These are phyloP conservation scores for Apophysomyces sp. DNA, from an alignment of 371 early-diverging fungal genomes.

Conservation along the genomic window DNA sequence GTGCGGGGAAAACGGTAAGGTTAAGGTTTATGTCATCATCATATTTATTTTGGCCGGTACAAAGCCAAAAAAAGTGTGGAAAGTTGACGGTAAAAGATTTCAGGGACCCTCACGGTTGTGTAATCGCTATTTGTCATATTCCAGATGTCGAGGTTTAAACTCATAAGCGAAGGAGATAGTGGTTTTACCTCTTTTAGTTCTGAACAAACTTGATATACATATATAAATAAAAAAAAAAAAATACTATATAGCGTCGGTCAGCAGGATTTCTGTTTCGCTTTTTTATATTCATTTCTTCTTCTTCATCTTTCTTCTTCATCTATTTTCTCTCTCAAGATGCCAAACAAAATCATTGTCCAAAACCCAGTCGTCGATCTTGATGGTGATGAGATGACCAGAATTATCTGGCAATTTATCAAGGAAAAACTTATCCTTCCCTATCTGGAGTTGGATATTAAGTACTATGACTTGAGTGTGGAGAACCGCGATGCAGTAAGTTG, in stretches of 20 bases:
- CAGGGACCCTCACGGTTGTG: neutral
- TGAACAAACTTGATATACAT: neutral
- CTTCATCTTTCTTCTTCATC: neutral
- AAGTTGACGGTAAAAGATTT: neutral
- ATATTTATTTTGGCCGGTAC: neutral
- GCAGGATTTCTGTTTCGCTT: neutral
- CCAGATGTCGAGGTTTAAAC: neutral
- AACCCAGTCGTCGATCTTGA: slow-evolving; percentile 94
- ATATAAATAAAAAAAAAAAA: neutral
- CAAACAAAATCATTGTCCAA: slow-evolving; percentile 62
- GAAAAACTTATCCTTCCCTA: slow-evolving; percentile 93
- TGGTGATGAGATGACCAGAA: slow-evolving; percentile 96
- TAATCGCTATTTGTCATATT: slow-evolving; percentile 1
- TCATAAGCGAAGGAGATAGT: neutral
- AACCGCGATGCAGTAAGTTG: slow-evolving; percentile 79
- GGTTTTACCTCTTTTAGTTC: neutral
- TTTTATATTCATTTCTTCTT: neutral
- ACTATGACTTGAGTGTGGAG: slow-evolving; percentile 92
- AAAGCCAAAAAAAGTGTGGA: too few species aligned
- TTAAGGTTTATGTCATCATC: slow-evolving; percentile 1
- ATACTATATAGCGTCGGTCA: neutral
- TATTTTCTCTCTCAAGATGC: slow-evolving; percentile 9
- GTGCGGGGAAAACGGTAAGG: neutral
- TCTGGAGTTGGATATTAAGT: slow-evolving; percentile 91
- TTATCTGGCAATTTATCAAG: slow-evolving; percentile 93